Percentiles rank a stretch among this genome's conserved stretches.
These are phyloP conservation scores for Dalbergia cultrata DNA, from an alignment of 306 rosid genomes.

Conservation along the genomic window DNA sequence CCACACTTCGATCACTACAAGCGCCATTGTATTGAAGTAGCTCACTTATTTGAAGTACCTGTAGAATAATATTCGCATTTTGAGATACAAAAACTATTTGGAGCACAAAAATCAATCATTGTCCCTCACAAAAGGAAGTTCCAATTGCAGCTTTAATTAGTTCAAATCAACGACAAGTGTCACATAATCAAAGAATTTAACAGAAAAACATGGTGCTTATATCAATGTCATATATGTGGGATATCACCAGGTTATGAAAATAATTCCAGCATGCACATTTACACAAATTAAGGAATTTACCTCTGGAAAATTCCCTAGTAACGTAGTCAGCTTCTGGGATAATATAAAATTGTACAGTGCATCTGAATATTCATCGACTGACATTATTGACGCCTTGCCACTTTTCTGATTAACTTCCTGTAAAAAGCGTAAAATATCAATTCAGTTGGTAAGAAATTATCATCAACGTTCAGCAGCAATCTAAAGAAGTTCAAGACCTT, in stretches of 20 bases:
- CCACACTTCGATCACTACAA: constrained; percentile 80
- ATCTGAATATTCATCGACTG: constrained; percentile 73
- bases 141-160: neutral
- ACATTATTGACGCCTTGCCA: constrained; percentile 74
- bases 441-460: constrained; percentile 26
- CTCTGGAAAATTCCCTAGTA: constrained; percentile 96
- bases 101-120: neutral
- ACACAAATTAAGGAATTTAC: constrained; percentile 50
- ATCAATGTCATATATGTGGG: neutral
- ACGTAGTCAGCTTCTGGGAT: constrained; percentile 75
- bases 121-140: constrained; percentile 1
- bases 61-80: constrained; percentile 36
- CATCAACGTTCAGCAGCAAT: constrained; percentile 17
- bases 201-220: neutral
- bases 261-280: constrained; percentile 20
- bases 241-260: constrained; percentile 3
- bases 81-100: neutral
- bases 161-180: neutral
- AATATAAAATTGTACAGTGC: constrained; percentile 86
- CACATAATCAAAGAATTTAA: neutral
- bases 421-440: constrained; percentile 37
- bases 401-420: constrained; percentile 64
- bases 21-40: constrained; percentile 81
- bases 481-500: constrained; percentile 66
- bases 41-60: constrained; percentile 95